These are phyloP conservation scores for Xylariaceae sp. DNA, from an alignment of 2,329 filamentous ascomycete genomes.

Conservation along the genomic window DNA sequence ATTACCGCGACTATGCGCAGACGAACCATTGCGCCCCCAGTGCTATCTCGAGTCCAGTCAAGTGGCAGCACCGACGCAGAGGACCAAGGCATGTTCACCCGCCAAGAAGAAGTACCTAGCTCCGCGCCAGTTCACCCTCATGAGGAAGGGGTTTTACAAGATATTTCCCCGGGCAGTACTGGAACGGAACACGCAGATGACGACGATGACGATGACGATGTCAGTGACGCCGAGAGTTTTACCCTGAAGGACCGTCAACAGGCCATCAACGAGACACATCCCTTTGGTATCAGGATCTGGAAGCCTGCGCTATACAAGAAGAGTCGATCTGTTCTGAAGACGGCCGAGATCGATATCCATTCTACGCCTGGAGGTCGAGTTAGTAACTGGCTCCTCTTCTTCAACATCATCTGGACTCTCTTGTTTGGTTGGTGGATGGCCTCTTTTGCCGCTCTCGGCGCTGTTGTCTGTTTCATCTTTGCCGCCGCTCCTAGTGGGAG, in stretches of 20 bases:
- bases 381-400: slow-evolving; percentile 75
- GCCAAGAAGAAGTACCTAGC: slow-evolving; percentile 31
- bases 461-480: slow-evolving; percentile 72
- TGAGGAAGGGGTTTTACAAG: slow-evolving; percentile 32
- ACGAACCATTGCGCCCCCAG: slow-evolving; percentile 32
- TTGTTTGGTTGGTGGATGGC: slow-evolving; percentile 97
- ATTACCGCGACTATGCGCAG: slow-evolving; percentile 37
- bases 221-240: slow-evolving; percentile 95
- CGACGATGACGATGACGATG: slow-evolving; percentile 53
- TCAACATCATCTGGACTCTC: slow-evolving; percentile 86
- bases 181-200: slow-evolving; percentile 50
- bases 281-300: slow-evolving; percentile 98
- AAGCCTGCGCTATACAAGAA: slow-evolving; percentile 99
- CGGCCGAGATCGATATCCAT: slow-evolving; percentile 93
- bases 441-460: slow-evolving; percentile 66
- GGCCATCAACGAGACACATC: slow-evolving; percentile 97
- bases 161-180: slow-evolving; percentile 14
- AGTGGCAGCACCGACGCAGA: slow-evolving; percentile 29
- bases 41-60: slow-evolving; percentile 42
- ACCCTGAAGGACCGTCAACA: slow-evolving; percentile 94
- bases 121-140: slow-evolving; percentile 31
- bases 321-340: slow-evolving; percentile 90
- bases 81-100: slow-evolving; percentile 31
- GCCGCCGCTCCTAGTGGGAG: slow-evolving; percentile 72
- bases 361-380: slow-evolving; percentile 86